Percentiles rank a stretch among this genome's conserved stretches.
Evolutionary conservation across 2,329 filamentous ascomycete genomes (phyloP).

Genomic region (Basipetospora chlamydospora): DNA sequence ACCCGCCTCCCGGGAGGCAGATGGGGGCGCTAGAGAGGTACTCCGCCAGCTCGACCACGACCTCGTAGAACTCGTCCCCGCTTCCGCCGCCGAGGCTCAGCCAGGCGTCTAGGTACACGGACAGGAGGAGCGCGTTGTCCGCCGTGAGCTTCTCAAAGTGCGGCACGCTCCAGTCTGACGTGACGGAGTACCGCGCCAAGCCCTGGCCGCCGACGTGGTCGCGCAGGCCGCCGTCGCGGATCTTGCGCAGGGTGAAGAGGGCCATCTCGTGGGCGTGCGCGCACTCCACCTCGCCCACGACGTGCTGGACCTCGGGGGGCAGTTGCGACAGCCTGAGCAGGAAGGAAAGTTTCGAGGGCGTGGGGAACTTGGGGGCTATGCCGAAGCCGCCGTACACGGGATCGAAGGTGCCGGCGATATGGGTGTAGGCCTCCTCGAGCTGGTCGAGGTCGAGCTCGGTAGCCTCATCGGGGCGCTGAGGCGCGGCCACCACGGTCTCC

Average conservation of each 20-base stretch:
- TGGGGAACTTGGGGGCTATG: conserved; percentile 74
- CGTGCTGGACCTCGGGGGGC: conserved; percentile 58
- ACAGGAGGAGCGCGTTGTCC: conserved; percentile 76
- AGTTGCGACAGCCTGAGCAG: conserved; percentile 61
- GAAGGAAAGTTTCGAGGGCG: conserved; percentile 72
- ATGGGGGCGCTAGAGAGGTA: conserved; percentile 67
- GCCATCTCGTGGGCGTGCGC: conserved; percentile 64
- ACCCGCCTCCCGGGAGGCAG: conserved; percentile 53
- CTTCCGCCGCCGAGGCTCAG: conserved; percentile 35
- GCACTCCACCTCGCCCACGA: conserved; percentile 76
- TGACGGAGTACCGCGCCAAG: conserved; percentile 69
- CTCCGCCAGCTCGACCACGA: conserved; percentile 69
- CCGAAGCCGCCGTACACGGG: conserved; percentile 67
- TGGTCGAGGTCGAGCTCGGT: conserved; percentile 79
- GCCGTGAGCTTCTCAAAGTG: conserved; percentile 97
- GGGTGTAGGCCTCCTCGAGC: conserved; percentile 73
- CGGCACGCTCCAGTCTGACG: conserved; percentile 80
- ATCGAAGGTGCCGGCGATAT: conserved; percentile 74
- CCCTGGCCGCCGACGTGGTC: conserved; percentile 40
- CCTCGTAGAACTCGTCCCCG: conserved; percentile 59
- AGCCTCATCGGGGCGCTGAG: conserved; percentile 21
- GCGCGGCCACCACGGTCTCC: too few species aligned
- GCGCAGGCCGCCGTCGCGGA: conserved; percentile 41
- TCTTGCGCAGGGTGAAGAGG: conserved; percentile 62
- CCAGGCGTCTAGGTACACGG: conserved; percentile 78